Conservation (phyloP, 2,329 filamentous ascomycete species). For the Leptographium lundbergii region DNA sequence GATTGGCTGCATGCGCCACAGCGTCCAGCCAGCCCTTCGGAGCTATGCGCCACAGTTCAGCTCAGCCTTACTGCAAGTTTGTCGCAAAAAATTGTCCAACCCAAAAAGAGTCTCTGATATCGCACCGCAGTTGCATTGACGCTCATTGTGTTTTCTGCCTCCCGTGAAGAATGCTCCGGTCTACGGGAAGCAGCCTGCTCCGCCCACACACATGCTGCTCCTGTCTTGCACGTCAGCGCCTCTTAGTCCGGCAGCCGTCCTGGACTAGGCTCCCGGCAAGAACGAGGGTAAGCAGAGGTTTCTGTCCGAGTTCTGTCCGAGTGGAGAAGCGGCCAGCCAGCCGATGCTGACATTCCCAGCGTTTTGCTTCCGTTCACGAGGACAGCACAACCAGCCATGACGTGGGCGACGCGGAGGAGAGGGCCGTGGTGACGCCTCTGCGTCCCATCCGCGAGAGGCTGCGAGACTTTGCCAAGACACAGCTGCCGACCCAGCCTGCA, state of each 20-base stretch:
- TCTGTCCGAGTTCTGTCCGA: neutral
- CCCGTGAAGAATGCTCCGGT: conserved; percentile 4
- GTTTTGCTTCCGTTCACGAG: neutral
- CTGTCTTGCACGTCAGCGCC: neutral
- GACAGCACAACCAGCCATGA: neutral
- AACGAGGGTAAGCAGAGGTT: neutral
- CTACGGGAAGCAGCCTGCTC: conserved; percentile 1
- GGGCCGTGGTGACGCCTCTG: neutral
- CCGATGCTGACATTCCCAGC: neutral
- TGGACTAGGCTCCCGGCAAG: neutral
- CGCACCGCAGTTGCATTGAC: neutral
- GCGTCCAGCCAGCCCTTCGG: no score
- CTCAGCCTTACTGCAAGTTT: neutral
- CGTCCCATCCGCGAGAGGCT: conserved; percentile 27
- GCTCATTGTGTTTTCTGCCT: neutral
- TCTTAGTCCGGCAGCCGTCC: neutral
- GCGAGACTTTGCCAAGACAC: conserved; percentile 16
- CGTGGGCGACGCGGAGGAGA: neutral
- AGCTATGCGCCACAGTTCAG: neutral
- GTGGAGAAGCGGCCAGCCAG: neutral
- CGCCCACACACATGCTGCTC: neutral
- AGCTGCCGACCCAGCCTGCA: neutral
- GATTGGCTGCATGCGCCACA: conserved; percentile 1
- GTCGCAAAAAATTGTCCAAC: neutral
- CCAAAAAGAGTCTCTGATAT: neutral